Conservation (phyloP, 352 stramenopile genomes). For the Albugo laibachii region DNA sequence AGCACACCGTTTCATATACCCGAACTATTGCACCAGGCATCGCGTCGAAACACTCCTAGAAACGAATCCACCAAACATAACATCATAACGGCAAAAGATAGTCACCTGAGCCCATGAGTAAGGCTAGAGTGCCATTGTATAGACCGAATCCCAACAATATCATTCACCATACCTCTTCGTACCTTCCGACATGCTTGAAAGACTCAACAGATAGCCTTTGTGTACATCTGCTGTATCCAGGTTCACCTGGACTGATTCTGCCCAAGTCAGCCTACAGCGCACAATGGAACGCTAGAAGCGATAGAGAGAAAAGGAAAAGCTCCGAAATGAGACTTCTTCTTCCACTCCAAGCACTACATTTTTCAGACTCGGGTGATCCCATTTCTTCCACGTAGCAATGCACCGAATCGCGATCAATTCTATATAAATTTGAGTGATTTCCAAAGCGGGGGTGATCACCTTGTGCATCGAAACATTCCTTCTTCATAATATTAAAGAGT, state of each 20-base stretch:
- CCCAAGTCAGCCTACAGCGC: slow-evolving; percentile 80
- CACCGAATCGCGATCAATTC: slow-evolving; percentile 86
- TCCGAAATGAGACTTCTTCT: slow-evolving; percentile 87
- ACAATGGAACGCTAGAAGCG: slow-evolving; percentile 76
- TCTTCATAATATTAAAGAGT: slow-evolving; percentile 92
- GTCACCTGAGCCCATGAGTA: slow-evolving; percentile 20
- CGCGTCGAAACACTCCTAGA: slow-evolving; percentile 85
- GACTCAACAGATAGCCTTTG: no score
- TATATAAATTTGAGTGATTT: slow-evolving; percentile 89
- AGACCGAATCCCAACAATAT: no score
- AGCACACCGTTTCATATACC: slow-evolving; percentile 74
- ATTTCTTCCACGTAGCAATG: slow-evolving; percentile 80
- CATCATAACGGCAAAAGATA: no score
- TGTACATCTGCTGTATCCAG: no score
- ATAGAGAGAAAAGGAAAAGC: slow-evolving; percentile 76
- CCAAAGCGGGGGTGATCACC: slow-evolving; percentile 84
- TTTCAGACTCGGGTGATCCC: slow-evolving; percentile 37
- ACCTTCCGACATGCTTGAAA: no score
- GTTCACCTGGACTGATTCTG: slow-evolving; percentile 50
- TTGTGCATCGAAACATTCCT: slow-evolving; percentile 77
- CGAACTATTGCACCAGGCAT: slow-evolving; percentile 89
- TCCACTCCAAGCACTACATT: slow-evolving; percentile 83
- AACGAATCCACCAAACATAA: no score
- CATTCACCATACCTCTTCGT: no score
- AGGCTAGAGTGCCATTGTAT: slow-evolving; percentile 75